A percentile compares a stretch with the other conserved stretches of the same genome.
These are phyloP conservation scores for Acanthamoeba triangularis DNA, from an alignment of 208 protist species.

Conservation along the genomic window DNA sequence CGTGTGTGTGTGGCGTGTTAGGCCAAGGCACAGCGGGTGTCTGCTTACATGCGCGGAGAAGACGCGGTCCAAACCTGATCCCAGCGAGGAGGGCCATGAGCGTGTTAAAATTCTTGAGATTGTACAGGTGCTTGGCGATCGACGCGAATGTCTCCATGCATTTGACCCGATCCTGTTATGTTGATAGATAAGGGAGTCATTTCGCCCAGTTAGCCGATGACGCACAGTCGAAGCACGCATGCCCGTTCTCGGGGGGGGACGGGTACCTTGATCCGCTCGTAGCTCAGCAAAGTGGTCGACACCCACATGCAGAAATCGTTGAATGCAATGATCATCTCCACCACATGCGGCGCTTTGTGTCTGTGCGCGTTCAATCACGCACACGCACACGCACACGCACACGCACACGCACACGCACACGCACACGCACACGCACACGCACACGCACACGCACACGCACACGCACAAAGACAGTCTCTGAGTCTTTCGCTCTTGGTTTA, in stretches of 20 bases:
- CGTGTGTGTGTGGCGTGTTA: neutral
- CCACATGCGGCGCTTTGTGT: conserved; percentile 79
- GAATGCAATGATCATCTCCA: conserved; percentile 79
- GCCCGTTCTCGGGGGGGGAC: too few species aligned
- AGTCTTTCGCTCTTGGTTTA: neutral
- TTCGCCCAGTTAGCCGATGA: too few species aligned
- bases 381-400: too few species aligned
- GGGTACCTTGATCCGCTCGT: conserved; percentile 52
- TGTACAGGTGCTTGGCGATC: conserved; percentile 77
- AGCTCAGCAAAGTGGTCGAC: conserved; percentile 68
- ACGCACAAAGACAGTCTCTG: neutral
- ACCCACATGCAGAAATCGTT: conserved; percentile 85
- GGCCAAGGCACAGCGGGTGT: neutral
- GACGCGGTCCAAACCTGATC: conserved; percentile 30
- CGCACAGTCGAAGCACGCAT: too few species aligned
- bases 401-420: too few species aligned
- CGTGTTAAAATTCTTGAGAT: conserved; percentile 88
- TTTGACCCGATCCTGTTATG: conserved; percentile 55
- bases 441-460: too few species aligned
- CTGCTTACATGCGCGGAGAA: too few species aligned
- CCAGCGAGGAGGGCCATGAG: conserved; percentile 83
- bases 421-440: too few species aligned
- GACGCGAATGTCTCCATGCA: conserved; percentile 79
- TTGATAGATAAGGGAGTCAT: neutral
- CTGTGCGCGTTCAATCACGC: neutral